Base-by-base conservation (phyloP, 768 basidiomycete genomes). In the Amanita thiersii region DNA sequence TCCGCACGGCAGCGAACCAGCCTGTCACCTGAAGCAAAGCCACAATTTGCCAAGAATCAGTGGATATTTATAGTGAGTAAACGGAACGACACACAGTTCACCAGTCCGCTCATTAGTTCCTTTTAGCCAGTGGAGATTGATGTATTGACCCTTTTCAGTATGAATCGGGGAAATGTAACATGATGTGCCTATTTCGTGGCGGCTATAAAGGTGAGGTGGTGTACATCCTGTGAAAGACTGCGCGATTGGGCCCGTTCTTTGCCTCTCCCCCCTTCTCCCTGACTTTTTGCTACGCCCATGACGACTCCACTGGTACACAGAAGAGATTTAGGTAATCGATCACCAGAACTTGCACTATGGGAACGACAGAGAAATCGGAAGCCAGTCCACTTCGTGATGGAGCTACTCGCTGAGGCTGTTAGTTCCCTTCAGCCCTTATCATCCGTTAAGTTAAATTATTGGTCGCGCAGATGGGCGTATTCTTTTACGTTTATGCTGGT, bases 351-450 rank as follows among this genome's bases (percentile, higher is more conserved):
- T 51, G 51, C 53, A 6, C 48, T 55, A 23, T 80, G 77, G 77
- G 79, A 80, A 49, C 69, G 53, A 46, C 49, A 61, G 49, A 62
- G 71, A 41, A 65, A 73, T 46, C 61, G 44, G 19, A 54, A 47
- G 23, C 45, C 65, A 23, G 57, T 67, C 4, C 81, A 80, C 45
- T 69, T 74, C 69, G 40, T 73, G 1, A 60, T 72, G 9, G 77
- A 86, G 54, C 66, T 73, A 48, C 60, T 81, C 29, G 80, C 79
- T 6, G 83, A 86, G 57, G 59, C 64, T 50, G 79, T 81, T 53
- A 54, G 57, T 54, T 5, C 1, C 23, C 40, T 26, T 15, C 21
- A n/a, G 2, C 38, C 14, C 14, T 37, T 14, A 25, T 7, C 15
- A 5, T 25, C 31, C 17, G 29, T 34, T 24, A 0, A n/a, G 10